These are phyloP conservation scores for Pseudoperonospora humuli DNA, from an alignment of 352 stramenopile species.

Conservation along the genomic window DNA sequence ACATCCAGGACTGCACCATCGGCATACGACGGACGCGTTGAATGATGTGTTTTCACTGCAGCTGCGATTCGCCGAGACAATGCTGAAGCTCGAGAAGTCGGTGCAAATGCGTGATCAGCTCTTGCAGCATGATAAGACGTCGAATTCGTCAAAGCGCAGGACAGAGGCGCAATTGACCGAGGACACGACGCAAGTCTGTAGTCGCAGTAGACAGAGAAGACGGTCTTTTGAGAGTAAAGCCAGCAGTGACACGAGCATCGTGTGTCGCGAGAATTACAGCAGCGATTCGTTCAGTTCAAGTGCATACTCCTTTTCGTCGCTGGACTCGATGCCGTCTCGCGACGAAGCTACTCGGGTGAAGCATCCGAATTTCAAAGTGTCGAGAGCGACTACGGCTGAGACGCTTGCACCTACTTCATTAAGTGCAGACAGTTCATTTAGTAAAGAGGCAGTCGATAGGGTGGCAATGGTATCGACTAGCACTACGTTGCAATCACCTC, in stretches of 20 bases:
- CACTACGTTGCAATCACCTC: not conserved
- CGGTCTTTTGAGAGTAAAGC: conserved; percentile 8
- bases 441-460: not conserved
- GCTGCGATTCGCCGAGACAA: conserved; percentile 64
- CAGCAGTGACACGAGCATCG: conserved; percentile 18
- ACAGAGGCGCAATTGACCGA: not conserved
- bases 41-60: conserved; percentile 61
- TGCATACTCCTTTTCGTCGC: conserved; percentile 21
- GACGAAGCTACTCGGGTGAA: conserved; percentile 4
- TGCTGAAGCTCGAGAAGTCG: conserved; percentile 60
- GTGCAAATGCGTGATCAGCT: conserved; percentile 52
- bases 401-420: conserved; percentile 22
- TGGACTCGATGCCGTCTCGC: conserved; percentile 12
- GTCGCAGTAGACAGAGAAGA: conserved; percentile 1
- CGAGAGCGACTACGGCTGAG: conserved; percentile 25
- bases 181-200: not conserved
- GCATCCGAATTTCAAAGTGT: conserved; percentile 12
- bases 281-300: conserved; percentile 32
- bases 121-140: conserved; percentile 15
- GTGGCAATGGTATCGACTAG: not conserved
- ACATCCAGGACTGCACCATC: conserved; percentile 6
- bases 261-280: conserved; percentile 12
- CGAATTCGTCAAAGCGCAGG: conserved; percentile 3
- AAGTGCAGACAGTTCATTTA: conserved; percentile 7
- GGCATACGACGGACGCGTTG: conserved; percentile 29